These are phyloP conservation scores for Malus hybrid DNA, from an alignment of 331 rosid species.

Conservation along the genomic window DNA sequence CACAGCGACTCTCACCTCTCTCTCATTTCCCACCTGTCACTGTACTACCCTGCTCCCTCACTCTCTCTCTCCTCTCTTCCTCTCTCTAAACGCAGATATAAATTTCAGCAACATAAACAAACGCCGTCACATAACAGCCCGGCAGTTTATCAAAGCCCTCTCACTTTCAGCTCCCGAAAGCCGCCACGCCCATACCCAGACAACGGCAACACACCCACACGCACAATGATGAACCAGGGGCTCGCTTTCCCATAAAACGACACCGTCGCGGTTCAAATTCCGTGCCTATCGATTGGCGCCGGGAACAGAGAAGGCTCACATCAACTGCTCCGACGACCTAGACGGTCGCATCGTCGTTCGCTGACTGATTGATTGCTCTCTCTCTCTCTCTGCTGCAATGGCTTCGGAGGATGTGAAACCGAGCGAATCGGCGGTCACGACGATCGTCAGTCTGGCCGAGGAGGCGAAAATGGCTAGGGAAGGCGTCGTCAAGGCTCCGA, in stretches of 20 bases:
- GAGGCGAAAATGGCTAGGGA: slow-evolving; percentile 91
- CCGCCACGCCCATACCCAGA: slow-evolving; percentile 22
- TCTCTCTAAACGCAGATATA: neutral
- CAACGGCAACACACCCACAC: neutral
- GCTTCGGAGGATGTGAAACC: slow-evolving; percentile 95
- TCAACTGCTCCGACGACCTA: slow-evolving; percentile 32
- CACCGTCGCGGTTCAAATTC: neutral
- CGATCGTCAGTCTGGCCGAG: slow-evolving; percentile 81
- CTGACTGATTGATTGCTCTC: neutral
- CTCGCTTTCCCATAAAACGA: slow-evolving; percentile 18
- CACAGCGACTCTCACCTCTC: neutral
- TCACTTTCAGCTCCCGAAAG: slow-evolving; percentile 10
- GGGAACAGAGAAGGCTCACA: slow-evolving; percentile 12
- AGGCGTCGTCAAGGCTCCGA: slow-evolving; percentile 71
- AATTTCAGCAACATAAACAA: neutral
- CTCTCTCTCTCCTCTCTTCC: neutral
- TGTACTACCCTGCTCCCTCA: neutral
- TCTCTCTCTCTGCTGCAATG: slow-evolving; percentile 23
- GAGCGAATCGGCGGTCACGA: slow-evolving; percentile 77
- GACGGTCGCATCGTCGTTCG: neutral
- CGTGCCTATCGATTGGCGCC: slow-evolving; percentile 2
- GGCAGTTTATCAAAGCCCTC: slow-evolving; percentile 1
- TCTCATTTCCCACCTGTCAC: neutral
- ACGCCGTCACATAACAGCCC: slow-evolving; percentile 13
- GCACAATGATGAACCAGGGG: neutral